Evolutionary conservation across 495 filamentous ascomycete species (phyloP).

Genomic region (Saxispiralis lemnorum): DNA sequence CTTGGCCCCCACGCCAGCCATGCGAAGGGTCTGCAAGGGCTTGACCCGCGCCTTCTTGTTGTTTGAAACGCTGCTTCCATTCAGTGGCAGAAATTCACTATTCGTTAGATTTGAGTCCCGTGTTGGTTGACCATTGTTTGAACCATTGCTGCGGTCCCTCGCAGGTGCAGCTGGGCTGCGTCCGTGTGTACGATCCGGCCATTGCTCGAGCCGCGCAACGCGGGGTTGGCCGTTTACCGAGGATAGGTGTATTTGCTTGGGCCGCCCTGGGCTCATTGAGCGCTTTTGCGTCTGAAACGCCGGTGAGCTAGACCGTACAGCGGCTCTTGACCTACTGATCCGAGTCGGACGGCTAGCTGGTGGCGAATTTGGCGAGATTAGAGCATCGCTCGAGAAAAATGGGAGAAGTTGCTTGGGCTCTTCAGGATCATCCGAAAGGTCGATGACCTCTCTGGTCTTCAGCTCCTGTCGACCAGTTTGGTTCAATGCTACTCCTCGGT

Average conservation of each 20-base stretch:
- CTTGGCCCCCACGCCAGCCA: constrained; percentile 6
- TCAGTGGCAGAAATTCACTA: no score
- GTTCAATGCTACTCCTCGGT: neutral
- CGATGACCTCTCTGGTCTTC: constrained; percentile 11
- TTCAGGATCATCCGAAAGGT: constrained; percentile 16
- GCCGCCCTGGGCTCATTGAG: neutral
- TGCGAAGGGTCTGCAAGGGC: neutral
- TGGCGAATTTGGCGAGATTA: constrained; percentile 4
- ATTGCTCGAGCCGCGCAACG: no score
- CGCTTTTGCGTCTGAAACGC: constrained; percentile 10
- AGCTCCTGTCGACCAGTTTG: constrained; percentile 1
- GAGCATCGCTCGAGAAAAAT: constrained; percentile 15
- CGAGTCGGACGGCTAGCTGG: no score
- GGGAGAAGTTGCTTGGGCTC: constrained; percentile 15
- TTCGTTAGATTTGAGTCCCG: no score
- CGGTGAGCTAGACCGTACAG: constrained; percentile 8
- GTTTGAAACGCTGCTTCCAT: neutral
- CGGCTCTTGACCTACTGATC: no score
- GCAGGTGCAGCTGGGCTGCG: no score
- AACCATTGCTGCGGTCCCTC: neutral
- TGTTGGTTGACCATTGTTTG: no score
- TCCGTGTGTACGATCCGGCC: no score
- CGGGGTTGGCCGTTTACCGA: no score
- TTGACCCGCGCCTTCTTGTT: neutral
- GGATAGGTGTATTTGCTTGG: neutral